Percentiles rank a stretch among this genome's conserved stretches.
These are phyloP conservation scores for Rhodosporidiobolus sp. DNA, from an alignment of 768 basidiomycete species.

Conservation along the genomic window DNA sequence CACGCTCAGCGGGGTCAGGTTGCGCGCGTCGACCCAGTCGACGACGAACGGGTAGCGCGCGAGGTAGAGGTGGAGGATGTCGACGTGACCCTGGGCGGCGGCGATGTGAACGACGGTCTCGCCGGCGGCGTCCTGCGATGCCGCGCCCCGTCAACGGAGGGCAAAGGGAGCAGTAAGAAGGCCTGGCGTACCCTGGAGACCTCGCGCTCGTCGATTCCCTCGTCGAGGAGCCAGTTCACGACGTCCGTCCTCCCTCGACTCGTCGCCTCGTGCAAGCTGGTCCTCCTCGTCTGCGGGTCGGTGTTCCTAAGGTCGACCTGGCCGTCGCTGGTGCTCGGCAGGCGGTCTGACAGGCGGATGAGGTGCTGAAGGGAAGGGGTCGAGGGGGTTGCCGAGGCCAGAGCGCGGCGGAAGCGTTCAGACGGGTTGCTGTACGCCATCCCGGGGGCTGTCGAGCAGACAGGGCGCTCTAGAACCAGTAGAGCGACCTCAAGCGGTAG, in stretches of 20 bases:
- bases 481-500: too few relatives aligned
- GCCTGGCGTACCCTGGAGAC: conserved; percentile 37
- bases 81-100: conserved; percentile 22
- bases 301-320: conserved; percentile 26
- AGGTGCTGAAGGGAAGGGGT: conserved; percentile 6
- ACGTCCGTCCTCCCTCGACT: conserved; percentile 26
- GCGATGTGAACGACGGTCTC: conserved; percentile 41
- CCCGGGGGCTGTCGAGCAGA: background rate
- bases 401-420: conserved; percentile 7
- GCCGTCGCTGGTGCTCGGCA: conserved; percentile 7
- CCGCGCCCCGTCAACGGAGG: background rate
- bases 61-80: conserved; percentile 23
- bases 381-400: background rate
- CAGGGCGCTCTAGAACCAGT: too few relatives aligned
- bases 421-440: conserved; percentile 6
- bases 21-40: conserved; percentile 40
- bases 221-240: conserved; percentile 40
- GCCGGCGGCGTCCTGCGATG: conserved; percentile 36
- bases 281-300: conserved; percentile 28
- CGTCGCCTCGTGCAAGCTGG: conserved; percentile 22
- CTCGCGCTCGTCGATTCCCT: conserved; percentile 40
- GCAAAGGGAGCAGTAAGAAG: too few relatives aligned
- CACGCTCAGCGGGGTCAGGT: conserved; percentile 39
- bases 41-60: conserved; percentile 35
- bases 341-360: conserved; percentile 14